Base-by-base conservation (phyloP, 2,329 filamentous ascomycete genomes). In the Arthrobotrys entomopaga region DNA sequence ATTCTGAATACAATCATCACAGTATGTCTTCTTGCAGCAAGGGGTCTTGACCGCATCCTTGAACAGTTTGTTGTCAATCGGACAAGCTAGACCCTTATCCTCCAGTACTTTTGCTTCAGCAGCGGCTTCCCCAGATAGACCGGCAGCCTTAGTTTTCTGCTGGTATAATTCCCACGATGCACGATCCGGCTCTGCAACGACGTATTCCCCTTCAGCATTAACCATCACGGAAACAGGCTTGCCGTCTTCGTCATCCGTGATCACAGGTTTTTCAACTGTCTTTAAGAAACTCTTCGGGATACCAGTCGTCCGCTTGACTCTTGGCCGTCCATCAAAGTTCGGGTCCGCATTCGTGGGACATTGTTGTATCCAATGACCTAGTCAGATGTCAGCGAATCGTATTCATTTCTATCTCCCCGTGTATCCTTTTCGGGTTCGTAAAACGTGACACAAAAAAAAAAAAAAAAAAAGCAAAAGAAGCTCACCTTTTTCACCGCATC, bases 1-100 rank as follows among this genome's bases (percentile, higher is more conserved):
- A 87, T 97, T 97, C 82, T 95, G 96, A 84, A 99, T 97, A 90
- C 95, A 99, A 82, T 97, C 93, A 88, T 95, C 95, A 87, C 95
- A 99, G 86, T 96, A 99, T 81, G 93, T 97, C 87, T 91, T 96
- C 84, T 91, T 88, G 86, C 95, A 99, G 87, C 95, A 99, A 78
- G 95, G 94, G 81, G 95, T 98, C 88, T 97, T 96, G 87, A 96
- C 95, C 87, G 95, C 94, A 82, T 97, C 92, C 89, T 96, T 90
- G 84, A 98, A 97, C 87, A 97, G 90, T 83, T 92, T 93, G 84
- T 96, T 96, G 88, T 98, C 95, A 86, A 98, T 91, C 77, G 93
- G 87, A 85, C 95, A 99, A 83, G 95, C 90, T 81, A 99, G 85
- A 80, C 89, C 91, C 78, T 89, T 87, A 77, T 88, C 87, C 63